These are phyloP conservation scores for Exophiala aquamarina DNA, from an alignment of 2,329 filamentous ascomycete species.

Conservation along the genomic window DNA sequence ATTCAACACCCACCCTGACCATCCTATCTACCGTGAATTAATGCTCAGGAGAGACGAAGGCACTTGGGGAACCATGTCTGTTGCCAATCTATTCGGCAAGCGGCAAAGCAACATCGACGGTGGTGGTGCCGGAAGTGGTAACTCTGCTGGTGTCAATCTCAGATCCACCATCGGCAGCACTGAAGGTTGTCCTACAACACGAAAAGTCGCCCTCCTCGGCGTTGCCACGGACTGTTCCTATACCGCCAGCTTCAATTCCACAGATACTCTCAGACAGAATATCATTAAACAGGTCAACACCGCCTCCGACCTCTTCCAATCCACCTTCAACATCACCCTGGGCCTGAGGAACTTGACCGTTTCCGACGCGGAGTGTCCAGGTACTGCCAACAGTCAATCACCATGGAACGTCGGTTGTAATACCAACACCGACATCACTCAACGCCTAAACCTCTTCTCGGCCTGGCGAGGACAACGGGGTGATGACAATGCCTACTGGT, in stretches of 20 bases:
- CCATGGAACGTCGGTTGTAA: constrained; percentile 84
- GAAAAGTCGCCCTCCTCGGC: constrained; percentile 87
- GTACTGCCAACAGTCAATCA: constrained; percentile 62
- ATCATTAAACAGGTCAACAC: constrained; percentile 82
- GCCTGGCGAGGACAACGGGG: constrained; percentile 75
- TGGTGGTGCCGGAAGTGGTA: constrained; percentile 66
- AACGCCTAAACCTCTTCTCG: constrained; percentile 84
- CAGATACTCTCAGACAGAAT: constrained; percentile 66
- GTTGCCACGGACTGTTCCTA: constrained; percentile 94
- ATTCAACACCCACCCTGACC: constrained; percentile 75
- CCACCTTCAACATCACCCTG: constrained; percentile 90
- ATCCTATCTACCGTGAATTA: constrained; percentile 59
- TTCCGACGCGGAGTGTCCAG: constrained; percentile 72
- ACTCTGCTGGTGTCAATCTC: constrained; percentile 78
- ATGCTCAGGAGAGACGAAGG: constrained; percentile 50
- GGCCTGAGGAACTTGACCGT: constrained; percentile 85
- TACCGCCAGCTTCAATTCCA: constrained; percentile 67
- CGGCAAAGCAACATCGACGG: constrained; percentile 61
- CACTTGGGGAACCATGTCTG: constrained; percentile 60
- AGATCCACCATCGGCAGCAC: constrained; percentile 75
- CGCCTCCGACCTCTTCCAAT: constrained; percentile 85
- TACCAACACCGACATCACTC: constrained; percentile 62
- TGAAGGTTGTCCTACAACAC: constrained; percentile 81
- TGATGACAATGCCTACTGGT: constrained; percentile 92
- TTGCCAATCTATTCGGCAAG: constrained; percentile 68